Base-by-base conservation (phyloP, 2,329 filamentous ascomycete species). In the Alternaria sp. region DNA sequence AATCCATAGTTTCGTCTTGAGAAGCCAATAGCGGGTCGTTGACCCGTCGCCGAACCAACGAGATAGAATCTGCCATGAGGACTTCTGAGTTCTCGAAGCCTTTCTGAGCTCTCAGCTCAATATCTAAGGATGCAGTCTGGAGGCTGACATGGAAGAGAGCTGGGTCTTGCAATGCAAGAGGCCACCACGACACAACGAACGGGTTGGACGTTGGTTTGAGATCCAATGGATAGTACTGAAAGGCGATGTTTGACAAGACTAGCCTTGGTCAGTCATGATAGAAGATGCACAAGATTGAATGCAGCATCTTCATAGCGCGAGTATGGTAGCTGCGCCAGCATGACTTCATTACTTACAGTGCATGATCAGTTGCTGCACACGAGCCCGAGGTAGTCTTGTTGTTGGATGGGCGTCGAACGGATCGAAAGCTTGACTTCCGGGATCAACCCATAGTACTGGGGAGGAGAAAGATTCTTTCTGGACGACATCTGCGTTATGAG, bases 181-280 rank as follows among this genome's bases (percentile, higher is more conserved):
- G 86, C 85, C 86, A 88, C 86, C 86, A 88, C 0, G 85, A 87
- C 7, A 86, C 75, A 18, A 88, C 75, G 61, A 88, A 88, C 0
- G 86, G 86, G 64, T 88, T 88, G 7, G 86, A 85, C 0, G 72
- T 72, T n/a, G 79, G 67, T 60, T 79, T 81, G 7, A 86, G 75
- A 52, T 88, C 86, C 20, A 87, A 76, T 0, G 86, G 86, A 65
- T 88, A 88, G 66, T 87, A 88, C 62, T 87, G 83, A 51, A 88
- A 88, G 0, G 85, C 84, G 47, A 88, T 87, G 44, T 83, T 86
- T 42, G 82, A 80, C 4, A 87, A 75, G 62, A 88, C 86, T 87
- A 54, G 39, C 14, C 12, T 42, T 24, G 6, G 20, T 42, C 8
- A 42, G 39, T 24, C 39, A 42, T 42, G 16, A 32, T 28, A 14